Evolutionary conservation across 192 early-diverging fungal species (phyloP), one percentile per base, ranked within the genome.

Genomic region (Backusella australiensis): DNA sequence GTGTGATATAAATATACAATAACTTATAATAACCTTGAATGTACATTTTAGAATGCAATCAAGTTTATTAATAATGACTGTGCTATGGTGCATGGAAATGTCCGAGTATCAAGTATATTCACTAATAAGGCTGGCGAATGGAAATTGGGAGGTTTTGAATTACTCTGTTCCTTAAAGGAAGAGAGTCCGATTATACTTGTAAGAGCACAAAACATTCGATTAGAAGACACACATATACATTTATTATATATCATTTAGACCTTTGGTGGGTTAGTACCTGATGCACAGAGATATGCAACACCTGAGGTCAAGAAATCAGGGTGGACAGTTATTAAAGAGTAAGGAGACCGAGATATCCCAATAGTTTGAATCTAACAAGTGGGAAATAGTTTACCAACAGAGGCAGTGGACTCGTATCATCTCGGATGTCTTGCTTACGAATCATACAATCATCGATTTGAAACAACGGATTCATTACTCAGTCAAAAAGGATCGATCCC

Each of bases 51-150:
- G 94, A 89, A 86, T 81, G 94, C 93, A 1, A 75, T 99, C 69
- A 91, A 92, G 80, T 97, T 99, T 78, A 82, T 98, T 66, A 96
- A 94, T 75, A 86, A 87, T 67, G 97, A 98, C 77, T 93, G 94
- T 74, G 82, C 83, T 23, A 85, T 98, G 79, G 90, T 97, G 3
- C 97, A 99, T 74, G 97, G 94, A 15, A 96, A 94, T 84, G 75
- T 99, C 66, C 87, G 89, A 9, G 80, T 91, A 7, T 86, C 86
- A 0, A 93, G 94, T 1, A 92, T 99, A 69, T 97, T 91, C 78
- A 93, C 91, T 29, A 98, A 94, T 15, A 90, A 91, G 71, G 93
- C 94, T 9, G 97, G 97, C 65, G 97, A 99, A 81, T 99, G 96
- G 96, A 95, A 91, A 74, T 85, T 99, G 36, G 93, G 94, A n/a